These are phyloP conservation scores for Fusarium mexicanum DNA, from an alignment of 2,329 filamentous ascomycete genomes.

Conservation along the genomic window DNA sequence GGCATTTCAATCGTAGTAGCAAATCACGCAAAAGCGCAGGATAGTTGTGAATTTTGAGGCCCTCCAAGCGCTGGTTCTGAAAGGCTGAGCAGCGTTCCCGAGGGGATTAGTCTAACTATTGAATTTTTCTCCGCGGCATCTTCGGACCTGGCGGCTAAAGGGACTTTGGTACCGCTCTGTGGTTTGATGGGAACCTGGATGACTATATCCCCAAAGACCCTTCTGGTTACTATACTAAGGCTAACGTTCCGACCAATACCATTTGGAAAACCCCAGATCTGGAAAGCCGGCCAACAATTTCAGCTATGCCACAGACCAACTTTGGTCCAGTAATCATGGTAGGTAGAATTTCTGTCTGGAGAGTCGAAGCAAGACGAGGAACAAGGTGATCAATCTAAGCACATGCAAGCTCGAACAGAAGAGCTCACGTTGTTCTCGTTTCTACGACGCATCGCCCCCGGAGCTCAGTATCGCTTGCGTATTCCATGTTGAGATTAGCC, in stretches of 20 bases:
- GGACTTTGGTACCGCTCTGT: not conserved
- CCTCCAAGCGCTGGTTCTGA: not conserved
- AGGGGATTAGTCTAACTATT: no score
- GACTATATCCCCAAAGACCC: not conserved
- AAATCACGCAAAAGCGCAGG: fast-evolving
- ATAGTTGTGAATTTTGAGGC: not conserved
- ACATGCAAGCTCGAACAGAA: not conserved
- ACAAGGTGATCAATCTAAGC: not conserved
- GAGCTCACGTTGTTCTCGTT: not conserved
- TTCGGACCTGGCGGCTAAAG: not conserved
- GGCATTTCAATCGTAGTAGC: fast-evolving
- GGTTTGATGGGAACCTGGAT: no score
- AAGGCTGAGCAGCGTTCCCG: fast-evolving
- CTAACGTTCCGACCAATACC: not conserved
- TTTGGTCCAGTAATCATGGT: no score
- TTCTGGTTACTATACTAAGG: not conserved
- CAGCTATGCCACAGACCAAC: no score
- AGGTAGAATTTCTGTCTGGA: fast-evolving
- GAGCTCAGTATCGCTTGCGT: not conserved
- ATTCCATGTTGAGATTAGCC: not conserved
- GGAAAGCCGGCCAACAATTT: no score
- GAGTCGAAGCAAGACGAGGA: not conserved
- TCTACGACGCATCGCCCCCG: not conserved
- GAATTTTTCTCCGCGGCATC: not conserved
- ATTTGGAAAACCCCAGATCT: no score